Base-by-base conservation (phyloP, 257 asterid genomes). In the Fraxinus anomala region DNA sequence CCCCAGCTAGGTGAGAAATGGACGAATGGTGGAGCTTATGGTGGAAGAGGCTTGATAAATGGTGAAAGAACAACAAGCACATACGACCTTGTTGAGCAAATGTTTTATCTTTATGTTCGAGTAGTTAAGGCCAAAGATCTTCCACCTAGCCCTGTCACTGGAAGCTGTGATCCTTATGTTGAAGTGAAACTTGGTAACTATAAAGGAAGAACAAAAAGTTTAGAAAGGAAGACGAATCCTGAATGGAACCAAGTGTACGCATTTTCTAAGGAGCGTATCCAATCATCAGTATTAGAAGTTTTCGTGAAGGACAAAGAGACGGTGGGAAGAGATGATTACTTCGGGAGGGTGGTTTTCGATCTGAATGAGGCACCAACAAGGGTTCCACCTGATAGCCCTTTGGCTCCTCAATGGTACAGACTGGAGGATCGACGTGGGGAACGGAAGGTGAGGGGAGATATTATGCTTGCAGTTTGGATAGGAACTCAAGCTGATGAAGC, bases 1-100 rank as follows among this genome's bases (percentile, higher is more conserved):
- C 89, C 85, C 72, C 90, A 84, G 73, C 88, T 87, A 0, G 89
- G 94, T 5, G 88, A 89, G 49, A 16, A 42, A 42, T 42, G 49
- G 49, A 42, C 17, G 4, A 42, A 42, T 11, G 47, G 47, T 40
- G 83, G 84, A 68, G 73, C 77, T 23, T 79, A 72, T 17, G 83
- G 84, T 36, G 85, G 88, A 69, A 75, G 90, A 80, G 92, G 88
- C 21, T 83, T 91, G 92, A 76, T 87, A 83, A 84, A 80, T 12
- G 84, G 89, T 6, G 93, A 92, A 77, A 87, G 92, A 80, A 81
- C 65, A 66, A 14, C 56, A 16, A 47, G n/a, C n/a, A 47, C 56
- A 1, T 47, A 47, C 6, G 56, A 13, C 19, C 56, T 47, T 4
- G 56, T 47, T 16, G 56, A 13, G 56, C 56, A 47, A 47, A 47